phyloP scores from a whole-genome alignment of 345 rosid species.

The Odontarrhena argentea region DNA sequence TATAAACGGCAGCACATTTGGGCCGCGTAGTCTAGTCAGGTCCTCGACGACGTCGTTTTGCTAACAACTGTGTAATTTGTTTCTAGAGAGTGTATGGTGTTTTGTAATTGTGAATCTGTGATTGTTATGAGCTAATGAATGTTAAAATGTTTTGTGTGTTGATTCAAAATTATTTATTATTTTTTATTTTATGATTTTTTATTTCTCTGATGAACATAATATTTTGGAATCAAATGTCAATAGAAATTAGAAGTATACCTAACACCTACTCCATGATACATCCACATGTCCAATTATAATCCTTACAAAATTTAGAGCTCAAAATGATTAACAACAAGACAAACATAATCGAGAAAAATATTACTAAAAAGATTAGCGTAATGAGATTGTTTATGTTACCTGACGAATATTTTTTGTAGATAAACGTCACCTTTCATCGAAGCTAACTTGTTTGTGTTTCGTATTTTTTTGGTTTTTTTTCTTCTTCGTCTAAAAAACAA shows the following conservation, averaged over 20 bases:
- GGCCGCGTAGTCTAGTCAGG: background rate
- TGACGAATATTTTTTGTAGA: constrained; percentile 3
- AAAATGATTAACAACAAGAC: constrained; percentile 7
- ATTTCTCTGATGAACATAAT: background rate
- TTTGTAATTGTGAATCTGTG: no score
- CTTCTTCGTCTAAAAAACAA: background rate
- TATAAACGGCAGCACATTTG: constrained; percentile 35
- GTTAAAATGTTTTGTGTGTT: background rate
- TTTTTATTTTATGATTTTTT: background rate
- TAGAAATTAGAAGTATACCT: constrained; percentile 8
- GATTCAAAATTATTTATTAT: background rate
- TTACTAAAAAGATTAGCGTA: background rate
- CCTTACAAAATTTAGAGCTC: constrained; percentile 11
- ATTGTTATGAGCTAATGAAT: background rate
- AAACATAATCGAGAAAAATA: background rate
- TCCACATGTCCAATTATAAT: background rate
- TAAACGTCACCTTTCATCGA: constrained; percentile 27
- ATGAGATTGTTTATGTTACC: constrained; percentile 19
- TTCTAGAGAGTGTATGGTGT: no score
- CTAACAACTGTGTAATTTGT: background rate
- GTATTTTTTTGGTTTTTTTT: background rate
- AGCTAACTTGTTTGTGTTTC: constrained; percentile 23
- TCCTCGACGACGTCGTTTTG: background rate
- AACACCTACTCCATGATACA: constrained; percentile 34
- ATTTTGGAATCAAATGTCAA: constrained; percentile 1